Percentiles rank a stretch among this genome's conserved stretches.
Evolutionary conservation across 768 basidiomycete genomes (phyloP).

Genomic region (Leccinellum luteum): DNA sequence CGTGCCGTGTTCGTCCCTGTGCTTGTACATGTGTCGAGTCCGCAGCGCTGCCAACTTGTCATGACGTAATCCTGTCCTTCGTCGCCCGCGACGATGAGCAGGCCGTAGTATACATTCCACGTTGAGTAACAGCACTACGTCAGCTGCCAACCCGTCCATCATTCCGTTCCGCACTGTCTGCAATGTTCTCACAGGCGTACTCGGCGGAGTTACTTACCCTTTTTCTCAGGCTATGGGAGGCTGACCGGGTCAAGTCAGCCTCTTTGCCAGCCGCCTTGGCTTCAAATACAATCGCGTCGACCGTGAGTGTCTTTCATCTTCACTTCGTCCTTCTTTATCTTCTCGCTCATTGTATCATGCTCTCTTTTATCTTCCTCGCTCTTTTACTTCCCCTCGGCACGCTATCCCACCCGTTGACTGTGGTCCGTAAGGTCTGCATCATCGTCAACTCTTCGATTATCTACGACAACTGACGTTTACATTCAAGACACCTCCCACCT

Average conservation of each 20-base stretch:
- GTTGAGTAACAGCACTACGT: too few species aligned
- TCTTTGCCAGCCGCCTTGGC: constrained; percentile 12
- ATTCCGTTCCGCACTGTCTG: too few species aligned
- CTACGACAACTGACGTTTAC: neutral
- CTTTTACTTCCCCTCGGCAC: constrained; percentile 20
- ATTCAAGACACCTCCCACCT: neutral
- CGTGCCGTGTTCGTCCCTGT: constrained; percentile 9
- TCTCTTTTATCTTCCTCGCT: constrained; percentile 15
- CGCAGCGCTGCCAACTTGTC: neutral
- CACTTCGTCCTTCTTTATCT: too few species aligned
- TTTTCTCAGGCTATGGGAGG: too few species aligned
- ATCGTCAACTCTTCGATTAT: too few species aligned
- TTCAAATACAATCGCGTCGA: neutral
- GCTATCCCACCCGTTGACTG: constrained; percentile 22
- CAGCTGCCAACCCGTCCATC: too few species aligned
- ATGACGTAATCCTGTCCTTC: constrained; percentile 24
- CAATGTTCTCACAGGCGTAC: too few species aligned
- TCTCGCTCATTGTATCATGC: constrained; percentile 21
- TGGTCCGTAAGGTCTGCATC: constrained; percentile 9
- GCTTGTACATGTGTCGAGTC: too few species aligned
- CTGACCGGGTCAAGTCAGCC: constrained; percentile 3
- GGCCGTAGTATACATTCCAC: too few species aligned
- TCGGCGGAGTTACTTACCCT: too few species aligned
- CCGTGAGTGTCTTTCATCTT: neutral
- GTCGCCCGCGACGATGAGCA: constrained; percentile 21